Evolutionary conservation across 805 yeast species (phyloP).

Genomic region (Spathaspora girioi): DNA sequence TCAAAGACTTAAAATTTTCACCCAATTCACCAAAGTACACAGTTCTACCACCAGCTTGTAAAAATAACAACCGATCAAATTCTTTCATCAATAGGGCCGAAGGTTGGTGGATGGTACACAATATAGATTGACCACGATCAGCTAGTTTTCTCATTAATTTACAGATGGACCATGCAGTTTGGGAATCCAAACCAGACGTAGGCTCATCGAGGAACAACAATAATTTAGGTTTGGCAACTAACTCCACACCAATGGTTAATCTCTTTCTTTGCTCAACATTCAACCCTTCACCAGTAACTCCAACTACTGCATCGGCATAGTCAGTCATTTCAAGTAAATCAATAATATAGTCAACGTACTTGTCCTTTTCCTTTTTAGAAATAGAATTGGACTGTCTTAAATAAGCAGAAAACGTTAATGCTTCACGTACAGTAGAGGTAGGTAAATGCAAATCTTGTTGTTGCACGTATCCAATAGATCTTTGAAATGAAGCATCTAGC

Average conservation of each 20-base stretch:
- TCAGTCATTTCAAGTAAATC: conserved; percentile 82
- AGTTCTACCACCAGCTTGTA: conserved; percentile 72
- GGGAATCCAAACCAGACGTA: conserved; percentile 92
- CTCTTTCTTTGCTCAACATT: conserved; percentile 67
- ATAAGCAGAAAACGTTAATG: conserved; percentile 87
- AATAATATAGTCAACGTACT: conserved; percentile 81
- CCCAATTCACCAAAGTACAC: conserved; percentile 83
- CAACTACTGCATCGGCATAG: conserved; percentile 75
- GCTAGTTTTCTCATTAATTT: conserved; percentile 81
- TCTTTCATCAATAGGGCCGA: conserved; percentile 73
- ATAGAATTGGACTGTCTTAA: conserved; percentile 78
- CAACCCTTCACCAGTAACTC: conserved; percentile 85
- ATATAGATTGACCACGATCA: conserved; percentile 78
- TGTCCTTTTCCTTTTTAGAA: conserved; percentile 73
- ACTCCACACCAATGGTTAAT: conserved; percentile 77
- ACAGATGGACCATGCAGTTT: conserved; percentile 86
- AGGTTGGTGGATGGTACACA: conserved; percentile 96
- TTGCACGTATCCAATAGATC: conserved; percentile 88
- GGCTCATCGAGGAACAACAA: conserved; percentile 81
- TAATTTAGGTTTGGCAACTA: conserved; percentile 74
- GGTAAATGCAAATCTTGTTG: conserved; percentile 91
- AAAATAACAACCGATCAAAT: conserved; percentile 66
- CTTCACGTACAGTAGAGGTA: conserved; percentile 92
- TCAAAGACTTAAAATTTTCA: conserved; percentile 51
- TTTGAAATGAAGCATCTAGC: conserved; percentile 42